These are phyloP conservation scores for Yarrowia sp. DNA, from an alignment of 805 yeast species.

Conservation along the genomic window DNA sequence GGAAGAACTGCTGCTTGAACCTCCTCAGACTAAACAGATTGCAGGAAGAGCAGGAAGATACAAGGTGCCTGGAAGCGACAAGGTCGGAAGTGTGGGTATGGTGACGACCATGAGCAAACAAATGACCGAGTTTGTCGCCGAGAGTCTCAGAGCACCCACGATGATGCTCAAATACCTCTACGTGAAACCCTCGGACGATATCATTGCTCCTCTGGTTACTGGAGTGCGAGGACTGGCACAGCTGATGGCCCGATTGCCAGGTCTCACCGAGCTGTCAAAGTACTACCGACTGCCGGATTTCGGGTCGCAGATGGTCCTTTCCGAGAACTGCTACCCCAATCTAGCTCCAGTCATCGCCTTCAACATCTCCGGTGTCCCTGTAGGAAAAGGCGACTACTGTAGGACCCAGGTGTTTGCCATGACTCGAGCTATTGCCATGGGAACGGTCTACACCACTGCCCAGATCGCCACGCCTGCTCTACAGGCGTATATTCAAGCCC, in stretches of 20 bases:
- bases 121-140: background rate
- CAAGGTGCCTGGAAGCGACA: conserved; percentile 48
- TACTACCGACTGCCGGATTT: conserved; percentile 7
- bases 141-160: conserved; percentile 13
- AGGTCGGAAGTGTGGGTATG: conserved; percentile 15
- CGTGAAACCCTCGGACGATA: conserved; percentile 26
- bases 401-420: conserved; percentile 1
- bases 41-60: conserved; percentile 97
- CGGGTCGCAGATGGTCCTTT: conserved; percentile 17
- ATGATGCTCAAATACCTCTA: conserved; percentile 1
- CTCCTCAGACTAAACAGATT: conserved; percentile 82
- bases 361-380: conserved; percentile 5
- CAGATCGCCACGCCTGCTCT: conserved; percentile 4
- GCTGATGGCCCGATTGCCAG: conserved; percentile 14
- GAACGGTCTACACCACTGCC: conserved; percentile 4
- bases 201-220: conserved; percentile 15
- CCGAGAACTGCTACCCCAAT: background rate
- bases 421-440: conserved; percentile 19
- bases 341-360: conserved; percentile 13
- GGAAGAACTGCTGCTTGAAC: conserved; percentile 53
- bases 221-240: conserved; percentile 20
- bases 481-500: background rate
- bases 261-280: background rate
- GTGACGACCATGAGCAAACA: background rate
- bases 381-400: background rate